Evolutionary conservation across 1,284 basidiomycete genomes (phyloP).

Genomic region (Flammula alnicola): DNA sequence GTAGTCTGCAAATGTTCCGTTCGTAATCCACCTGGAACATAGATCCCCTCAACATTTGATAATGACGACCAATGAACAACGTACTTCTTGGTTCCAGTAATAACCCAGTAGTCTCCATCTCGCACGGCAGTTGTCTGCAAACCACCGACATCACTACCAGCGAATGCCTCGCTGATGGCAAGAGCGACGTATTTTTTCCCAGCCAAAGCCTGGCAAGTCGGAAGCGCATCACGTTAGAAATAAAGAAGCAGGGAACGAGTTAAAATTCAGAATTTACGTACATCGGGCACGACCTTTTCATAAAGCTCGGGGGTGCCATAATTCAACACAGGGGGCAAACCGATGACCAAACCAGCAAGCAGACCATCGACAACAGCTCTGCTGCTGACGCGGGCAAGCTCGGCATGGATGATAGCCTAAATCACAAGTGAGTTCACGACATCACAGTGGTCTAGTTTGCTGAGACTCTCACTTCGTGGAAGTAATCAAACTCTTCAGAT

Average conservation of each 20-base stretch:
- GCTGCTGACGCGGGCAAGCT: constrained; percentile 81
- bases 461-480: constrained; percentile 60
- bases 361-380: constrained; percentile 87
- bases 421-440: constrained; percentile 22
- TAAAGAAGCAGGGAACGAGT: constrained; percentile 32
- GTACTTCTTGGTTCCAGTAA: constrained; percentile 88
- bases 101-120: constrained; percentile 86
- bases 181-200: constrained; percentile 84
- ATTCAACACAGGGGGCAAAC: constrained; percentile 85
- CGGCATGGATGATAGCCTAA: constrained; percentile 84
- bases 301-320: constrained; percentile 81
- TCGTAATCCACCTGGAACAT: constrained; percentile 84
- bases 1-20: constrained; percentile 81
- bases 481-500: constrained; percentile 89
- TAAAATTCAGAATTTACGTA: constrained; percentile 25
- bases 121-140: constrained; percentile 82
- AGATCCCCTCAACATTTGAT: neutral
- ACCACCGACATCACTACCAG: constrained; percentile 91
- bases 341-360: constrained; percentile 83
- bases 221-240: no score
- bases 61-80: constrained; percentile 13
- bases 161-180: constrained; percentile 82
- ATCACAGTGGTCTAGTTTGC: neutral
- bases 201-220: constrained; percentile 58
- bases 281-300: constrained; percentile 70